Conservation (phyloP, 441 rosid genomes). For the Metrosideros polymorpha region DNA sequence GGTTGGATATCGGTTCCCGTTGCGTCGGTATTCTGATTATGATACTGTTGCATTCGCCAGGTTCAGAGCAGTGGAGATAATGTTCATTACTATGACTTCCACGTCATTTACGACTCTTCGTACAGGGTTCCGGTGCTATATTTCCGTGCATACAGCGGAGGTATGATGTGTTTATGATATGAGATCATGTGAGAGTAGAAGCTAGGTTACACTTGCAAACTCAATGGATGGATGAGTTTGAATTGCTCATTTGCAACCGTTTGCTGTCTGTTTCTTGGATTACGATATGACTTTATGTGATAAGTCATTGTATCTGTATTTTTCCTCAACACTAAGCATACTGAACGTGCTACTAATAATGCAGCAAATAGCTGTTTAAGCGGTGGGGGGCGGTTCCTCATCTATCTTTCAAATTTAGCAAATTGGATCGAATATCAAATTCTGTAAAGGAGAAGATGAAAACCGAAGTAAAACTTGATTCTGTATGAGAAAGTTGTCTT, state of each 20-base stretch:
- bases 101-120: conserved; percentile 58
- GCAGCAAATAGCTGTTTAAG: neutral
- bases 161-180: conserved; percentile 21
- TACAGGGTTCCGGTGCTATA: conserved; percentile 74
- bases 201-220: neutral
- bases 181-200: neutral
- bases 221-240: neutral
- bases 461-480: neutral
- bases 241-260: neutral
- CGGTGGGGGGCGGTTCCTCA: rapidly evolving
- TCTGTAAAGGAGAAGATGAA: neutral
- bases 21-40: neutral
- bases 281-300: neutral
- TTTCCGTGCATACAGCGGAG: conserved; percentile 48
- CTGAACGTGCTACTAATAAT: neutral
- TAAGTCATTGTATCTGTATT: neutral
- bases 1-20: neutral
- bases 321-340: neutral
- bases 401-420: neutral
- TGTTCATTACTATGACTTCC: conserved; percentile 63
- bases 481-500: neutral
- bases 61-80: conserved; percentile 23
- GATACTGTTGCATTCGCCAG: conserved; percentile 18
- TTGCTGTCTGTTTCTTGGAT: neutral
- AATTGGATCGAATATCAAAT: neutral